Base-by-base conservation (phyloP, 768 basidiomycete genomes). In the Russula brevipes region DNA sequence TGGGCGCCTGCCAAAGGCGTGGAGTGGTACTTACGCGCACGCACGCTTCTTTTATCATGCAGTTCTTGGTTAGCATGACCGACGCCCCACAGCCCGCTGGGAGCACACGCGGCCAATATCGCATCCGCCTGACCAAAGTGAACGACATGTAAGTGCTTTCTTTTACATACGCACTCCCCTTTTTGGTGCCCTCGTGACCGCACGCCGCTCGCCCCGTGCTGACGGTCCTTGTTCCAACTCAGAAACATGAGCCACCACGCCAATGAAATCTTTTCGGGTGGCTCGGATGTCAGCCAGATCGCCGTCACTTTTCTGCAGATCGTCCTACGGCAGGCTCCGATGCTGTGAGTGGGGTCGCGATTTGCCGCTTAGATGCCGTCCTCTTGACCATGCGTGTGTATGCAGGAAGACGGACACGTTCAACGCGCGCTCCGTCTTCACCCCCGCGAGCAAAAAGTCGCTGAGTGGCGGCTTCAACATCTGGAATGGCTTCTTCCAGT, bases 401-500 rank as follows among this genome's bases (percentile, higher is more conserved):
- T 31, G 12, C 31, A 56, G 63, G n/a, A 58, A 56, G 42, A 59
- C 64, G 19, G 33, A 11, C 49, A 64, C 66, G 19, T 66, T 46
- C 54, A 66, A 66, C 30, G 24, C 14, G 19, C 66, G 66, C 14
- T 66, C 66, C 5, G 63, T 66, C 16, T 66, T 66, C 50, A 66
- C 66, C 11, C 5, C 61, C 8, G 33, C 53, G 5, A 59, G 36
- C 51, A 59, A 17, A 35, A 59, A 59, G 12, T 42, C 56, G 12
- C 11, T 66, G 36, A 59, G 63, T 31, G 62, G 62, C 16, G 66
- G 66, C 10, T 66, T 66, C 51, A 59, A 66, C n/a, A 54, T 66
- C 11, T 66, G 66, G 66, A 65, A 64, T 4, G 66, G 66, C 16
- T 66, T 55, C 45, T 66, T 66, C 8, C 66, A 66, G 66, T 66